A percentile compares a stretch with the other conserved stretches of the same genome.
These are phyloP conservation scores for Chrysanthemum makinoi DNA, from an alignment of 129 eudicot genomes.

Conservation along the genomic window DNA sequence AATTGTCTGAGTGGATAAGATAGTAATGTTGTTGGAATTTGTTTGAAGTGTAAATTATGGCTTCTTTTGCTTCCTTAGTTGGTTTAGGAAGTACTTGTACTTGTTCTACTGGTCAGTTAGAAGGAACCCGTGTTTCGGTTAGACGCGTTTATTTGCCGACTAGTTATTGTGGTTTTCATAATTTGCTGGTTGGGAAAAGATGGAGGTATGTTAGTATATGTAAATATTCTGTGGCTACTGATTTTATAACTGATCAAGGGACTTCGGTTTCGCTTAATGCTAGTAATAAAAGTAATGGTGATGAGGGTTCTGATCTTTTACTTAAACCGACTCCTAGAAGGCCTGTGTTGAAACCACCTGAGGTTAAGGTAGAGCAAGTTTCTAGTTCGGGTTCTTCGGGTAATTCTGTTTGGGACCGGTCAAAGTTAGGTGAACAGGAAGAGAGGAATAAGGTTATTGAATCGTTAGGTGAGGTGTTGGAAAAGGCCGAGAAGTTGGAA, in stretches of 20 bases:
- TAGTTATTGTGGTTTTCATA: slow-evolving; percentile 49
- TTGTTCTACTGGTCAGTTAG: slow-evolving; percentile 58
- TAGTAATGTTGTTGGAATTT: slow-evolving; percentile 40
- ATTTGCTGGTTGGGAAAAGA: slow-evolving; percentile 52
- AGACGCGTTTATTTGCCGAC: slow-evolving; percentile 46
- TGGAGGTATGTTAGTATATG: slow-evolving; percentile 78
- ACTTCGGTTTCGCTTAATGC: slow-evolving; percentile 59
- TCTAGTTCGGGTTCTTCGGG: slow-evolving; percentile 25
- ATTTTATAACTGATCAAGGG: slow-evolving; percentile 72
- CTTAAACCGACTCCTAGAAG: slow-evolving; percentile 57
- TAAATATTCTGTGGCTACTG: slow-evolving; percentile 74
- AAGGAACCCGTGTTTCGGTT: slow-evolving; percentile 55
- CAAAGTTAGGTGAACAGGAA: slow-evolving; percentile 37
- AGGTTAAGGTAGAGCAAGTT: slow-evolving; percentile 39
- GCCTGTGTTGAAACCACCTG: slow-evolving; percentile 54
- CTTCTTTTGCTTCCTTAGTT: slow-evolving; percentile 81
- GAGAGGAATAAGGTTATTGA: slow-evolving; percentile 77
- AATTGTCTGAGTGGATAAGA: slow-evolving; percentile 20
- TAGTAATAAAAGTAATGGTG: slow-evolving; percentile 45
- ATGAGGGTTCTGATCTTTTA: slow-evolving; percentile 47
- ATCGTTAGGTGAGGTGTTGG: slow-evolving; percentile 76
- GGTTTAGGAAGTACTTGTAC: slow-evolving; percentile 73
- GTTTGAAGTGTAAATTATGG: slow-evolving; percentile 42
- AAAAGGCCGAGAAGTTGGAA: slow-evolving; percentile 76
- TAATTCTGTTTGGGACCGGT: slow-evolving; percentile 33